A percentile compares a stretch with the other conserved stretches of the same genome.
These are phyloP conservation scores for Solanum chiquidenum DNA, from an alignment of 257 asterid genomes.

Conservation along the genomic window DNA sequence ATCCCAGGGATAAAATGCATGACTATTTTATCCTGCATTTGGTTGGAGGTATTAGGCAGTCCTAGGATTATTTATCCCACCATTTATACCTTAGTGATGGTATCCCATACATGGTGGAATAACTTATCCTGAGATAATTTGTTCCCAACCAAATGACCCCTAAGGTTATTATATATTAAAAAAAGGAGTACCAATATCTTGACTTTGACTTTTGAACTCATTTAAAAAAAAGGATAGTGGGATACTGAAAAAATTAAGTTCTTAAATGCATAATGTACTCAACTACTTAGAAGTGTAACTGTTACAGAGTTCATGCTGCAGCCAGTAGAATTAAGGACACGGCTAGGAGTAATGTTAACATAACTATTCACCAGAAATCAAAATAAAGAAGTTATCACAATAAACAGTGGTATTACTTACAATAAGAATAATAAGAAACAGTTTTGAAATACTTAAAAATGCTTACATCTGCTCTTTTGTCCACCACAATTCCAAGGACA, in stretches of 20 bases:
- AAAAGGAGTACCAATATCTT: not conserved
- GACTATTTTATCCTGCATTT: no score
- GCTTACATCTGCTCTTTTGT: slow-evolving; percentile 81
- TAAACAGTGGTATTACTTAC: not conserved
- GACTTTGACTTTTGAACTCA: not conserved
- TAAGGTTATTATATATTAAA: not conserved
- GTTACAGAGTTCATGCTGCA: not conserved
- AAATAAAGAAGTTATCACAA: not conserved
- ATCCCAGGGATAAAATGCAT: no score
- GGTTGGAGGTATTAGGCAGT: no score
- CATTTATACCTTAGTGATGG: no score
- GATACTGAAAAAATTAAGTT: not conserved
- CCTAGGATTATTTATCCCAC: no score
- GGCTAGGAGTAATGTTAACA: not conserved
- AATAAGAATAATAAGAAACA: not conserved
- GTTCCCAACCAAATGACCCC: no score
- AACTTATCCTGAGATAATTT: no score
- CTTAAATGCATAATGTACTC: not conserved
- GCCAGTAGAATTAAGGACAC: not conserved
- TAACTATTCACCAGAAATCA: not conserved
- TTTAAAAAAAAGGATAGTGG: not conserved
- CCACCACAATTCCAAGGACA: slow-evolving; percentile 85
- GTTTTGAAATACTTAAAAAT: slow-evolving; percentile 2
- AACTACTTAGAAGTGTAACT: not conserved
- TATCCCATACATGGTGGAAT: no score